phyloP scores from a whole-genome alignment of 495 filamentous ascomycete species.

The Hypoxylon crocopeplum region DNA sequence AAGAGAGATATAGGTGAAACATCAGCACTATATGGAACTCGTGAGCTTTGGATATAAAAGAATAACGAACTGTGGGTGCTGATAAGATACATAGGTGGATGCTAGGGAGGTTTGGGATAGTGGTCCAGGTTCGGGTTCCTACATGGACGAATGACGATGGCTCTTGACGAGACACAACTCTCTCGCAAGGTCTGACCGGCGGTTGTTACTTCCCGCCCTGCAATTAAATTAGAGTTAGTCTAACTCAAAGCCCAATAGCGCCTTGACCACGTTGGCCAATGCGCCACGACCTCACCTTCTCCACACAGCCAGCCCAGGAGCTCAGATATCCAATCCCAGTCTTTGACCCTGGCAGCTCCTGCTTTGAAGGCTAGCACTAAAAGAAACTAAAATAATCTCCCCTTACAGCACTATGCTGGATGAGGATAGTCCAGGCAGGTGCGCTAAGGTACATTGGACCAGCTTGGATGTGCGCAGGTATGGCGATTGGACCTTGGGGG shows the following conservation, averaged over 20 bases:
- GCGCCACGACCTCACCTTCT: slow-evolving; percentile 26
- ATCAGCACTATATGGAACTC: neutral
- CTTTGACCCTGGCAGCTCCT: neutral
- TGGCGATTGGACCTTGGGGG: slow-evolving; percentile 4
- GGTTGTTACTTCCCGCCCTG: slow-evolving; percentile 34
- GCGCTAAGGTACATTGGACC: slow-evolving; percentile 15
- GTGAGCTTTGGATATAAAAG: neutral
- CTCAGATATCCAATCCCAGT: slow-evolving; percentile 18
- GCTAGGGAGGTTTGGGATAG: too few species aligned
- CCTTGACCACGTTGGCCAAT: slow-evolving; percentile 26
- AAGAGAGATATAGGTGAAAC: slow-evolving; percentile 16
- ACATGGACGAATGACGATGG: slow-evolving; percentile 24
- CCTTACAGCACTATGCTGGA: slow-evolving; percentile 10
- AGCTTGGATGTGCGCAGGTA: slow-evolving; percentile 5
- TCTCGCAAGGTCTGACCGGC: slow-evolving; percentile 18
- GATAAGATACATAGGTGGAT: too few species aligned
- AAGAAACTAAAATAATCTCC: slow-evolving; percentile 37
- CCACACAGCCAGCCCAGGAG: slow-evolving; percentile 13
- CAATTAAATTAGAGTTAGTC: slow-evolving; percentile 37
- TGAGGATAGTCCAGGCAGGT: slow-evolving; percentile 28
- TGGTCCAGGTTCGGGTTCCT: slow-evolving; percentile 23
- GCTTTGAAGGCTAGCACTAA: slow-evolving; percentile 20
- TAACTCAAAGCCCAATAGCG: slow-evolving; percentile 15
- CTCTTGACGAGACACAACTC: neutral
- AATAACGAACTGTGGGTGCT: too few species aligned